phyloP scores from a whole-genome alignment of 1,139 yeast species.

The Candida pseudoviswanathii region DNA sequence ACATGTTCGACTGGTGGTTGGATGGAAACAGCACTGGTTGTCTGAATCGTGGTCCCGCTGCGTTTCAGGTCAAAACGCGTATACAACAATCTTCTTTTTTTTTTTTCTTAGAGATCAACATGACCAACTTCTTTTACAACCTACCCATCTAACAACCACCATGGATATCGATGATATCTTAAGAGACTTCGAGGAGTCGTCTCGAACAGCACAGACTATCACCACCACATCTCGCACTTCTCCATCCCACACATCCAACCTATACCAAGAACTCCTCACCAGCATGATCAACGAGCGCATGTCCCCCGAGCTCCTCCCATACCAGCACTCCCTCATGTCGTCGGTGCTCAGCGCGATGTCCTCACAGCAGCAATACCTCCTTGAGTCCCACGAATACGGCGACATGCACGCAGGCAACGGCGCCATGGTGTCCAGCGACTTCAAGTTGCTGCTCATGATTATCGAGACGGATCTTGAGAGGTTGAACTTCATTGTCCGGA shows the following conservation, averaged over 20 bases:
- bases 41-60: not conserved
- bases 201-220: slow-evolving; percentile 11
- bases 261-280: slow-evolving; percentile 46
- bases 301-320: slow-evolving; percentile 81
- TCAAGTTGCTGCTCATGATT: slow-evolving; percentile 77
- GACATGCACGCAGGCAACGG: slow-evolving; percentile 44
- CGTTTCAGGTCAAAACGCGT: slow-evolving; percentile 11
- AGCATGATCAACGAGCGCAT: slow-evolving; percentile 85
- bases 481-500: slow-evolving; percentile 73
- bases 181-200: slow-evolving; percentile 53
- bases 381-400: slow-evolving; percentile 57
- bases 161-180: slow-evolving; percentile 72
- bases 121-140: not conserved
- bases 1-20: not conserved
- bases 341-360: slow-evolving; percentile 61
- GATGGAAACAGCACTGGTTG: too few species aligned
- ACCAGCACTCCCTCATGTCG: slow-evolving; percentile 60
- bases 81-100: slow-evolving; percentile 1
- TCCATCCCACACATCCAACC: slow-evolving; percentile 23
- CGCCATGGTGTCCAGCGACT: slow-evolving; percentile 50
- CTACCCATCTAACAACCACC: not conserved
- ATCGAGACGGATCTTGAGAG: slow-evolving; percentile 92
- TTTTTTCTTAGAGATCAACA: not conserved
- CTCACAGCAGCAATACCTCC: slow-evolving; percentile 71
- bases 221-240: slow-evolving; percentile 10